phyloP scores from a whole-genome alignment of 1,284 basidiomycete genomes.

The Pulchroboletus neoregius region DNA sequence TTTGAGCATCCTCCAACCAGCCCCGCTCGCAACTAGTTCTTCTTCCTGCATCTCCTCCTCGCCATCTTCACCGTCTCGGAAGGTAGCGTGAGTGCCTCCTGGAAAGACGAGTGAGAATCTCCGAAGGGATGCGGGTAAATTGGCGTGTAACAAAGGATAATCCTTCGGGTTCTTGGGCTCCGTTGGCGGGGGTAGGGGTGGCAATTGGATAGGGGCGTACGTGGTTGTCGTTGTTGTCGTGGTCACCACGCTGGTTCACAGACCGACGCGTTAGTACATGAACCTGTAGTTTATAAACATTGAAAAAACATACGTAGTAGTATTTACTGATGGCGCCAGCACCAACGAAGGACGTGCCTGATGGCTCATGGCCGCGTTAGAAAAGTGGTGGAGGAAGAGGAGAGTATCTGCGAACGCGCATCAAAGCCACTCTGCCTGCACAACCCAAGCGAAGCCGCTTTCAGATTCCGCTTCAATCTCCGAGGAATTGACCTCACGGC shows the following conservation, averaged over 20 bases:
- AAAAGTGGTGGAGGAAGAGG: slow-evolving; percentile 19
- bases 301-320: slow-evolving; percentile 57
- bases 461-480: slow-evolving; percentile 29
- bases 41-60: slow-evolving; percentile 68
- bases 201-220: slow-evolving; percentile 76
- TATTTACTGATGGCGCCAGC: slow-evolving; percentile 72
- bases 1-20: slow-evolving; percentile 70
- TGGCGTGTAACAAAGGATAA: slow-evolving; percentile 70
- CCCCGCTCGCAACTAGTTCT: slow-evolving; percentile 60
- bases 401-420: slow-evolving; percentile 30
- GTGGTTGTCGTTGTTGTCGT: slow-evolving; percentile 82
- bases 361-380: slow-evolving; percentile 46
- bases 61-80: slow-evolving; percentile 60
- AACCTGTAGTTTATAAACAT: slow-evolving; percentile 2
- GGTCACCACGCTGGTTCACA: slow-evolving; percentile 64
- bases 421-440: slow-evolving; percentile 35
- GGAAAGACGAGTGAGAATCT: slow-evolving; percentile 75
- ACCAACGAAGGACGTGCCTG: slow-evolving; percentile 58
- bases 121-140: slow-evolving; percentile 63
- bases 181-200: slow-evolving; percentile 59
- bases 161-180: slow-evolving; percentile 73
- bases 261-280: slow-evolving; percentile 28
- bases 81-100: slow-evolving; percentile 71
- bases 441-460: slow-evolving; percentile 30
- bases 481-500: slow-evolving; percentile 16